Base-by-base conservation (phyloP, 345 rosid genomes). In the Salix suchowensis region DNA sequence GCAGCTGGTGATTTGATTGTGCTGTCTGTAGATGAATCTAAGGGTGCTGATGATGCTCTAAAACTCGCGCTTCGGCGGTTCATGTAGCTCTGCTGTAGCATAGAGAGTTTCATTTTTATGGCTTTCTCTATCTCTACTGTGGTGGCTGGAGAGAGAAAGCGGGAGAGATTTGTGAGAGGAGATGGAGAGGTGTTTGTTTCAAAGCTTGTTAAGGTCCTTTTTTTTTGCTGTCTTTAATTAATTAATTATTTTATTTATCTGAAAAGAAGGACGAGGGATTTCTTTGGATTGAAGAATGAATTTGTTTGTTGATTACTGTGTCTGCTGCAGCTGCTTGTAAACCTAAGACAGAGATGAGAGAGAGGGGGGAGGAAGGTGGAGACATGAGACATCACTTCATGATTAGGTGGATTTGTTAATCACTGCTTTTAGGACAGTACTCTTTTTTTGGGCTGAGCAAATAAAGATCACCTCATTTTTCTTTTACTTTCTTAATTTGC, bases 11-110 rank as follows among this genome's bases (percentile, higher is more conserved):
- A 90, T 87, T 88, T 96, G 82, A 84, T 78, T 62, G 89, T 65
- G 55, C 76, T 71, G 50, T 90, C 97, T 11, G 88, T 62, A 6
- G 97, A 84, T 0, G 97, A 85, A 88, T 94, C 98, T 39, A 84
- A 42, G 19, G 88, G 75, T n/a, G 85, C 77, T 13, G 94, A 70
- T 66, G 88, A 85, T 78, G 88, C 84, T 21, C 85, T 70, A 85
- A 93, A 89, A 77, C 90, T 85, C 81, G 80, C 87, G 84, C 65
- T 89, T 70, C 98, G 89, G 71, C 98, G 93, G 83, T 71, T 86
- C 76, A 89, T 50, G 88, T 93, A 91, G 86, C 96, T 93, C 86
- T 91, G 98, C 77, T 87, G 93, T 77, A 90, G 76, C 39, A 87
- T 87, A 2, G 98, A 92, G 81, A 96, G 93, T 94, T 93, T 93